phyloP scores from a whole-genome alignment of 257 asterid species.

The Solanum pimpinellifolium region DNA sequence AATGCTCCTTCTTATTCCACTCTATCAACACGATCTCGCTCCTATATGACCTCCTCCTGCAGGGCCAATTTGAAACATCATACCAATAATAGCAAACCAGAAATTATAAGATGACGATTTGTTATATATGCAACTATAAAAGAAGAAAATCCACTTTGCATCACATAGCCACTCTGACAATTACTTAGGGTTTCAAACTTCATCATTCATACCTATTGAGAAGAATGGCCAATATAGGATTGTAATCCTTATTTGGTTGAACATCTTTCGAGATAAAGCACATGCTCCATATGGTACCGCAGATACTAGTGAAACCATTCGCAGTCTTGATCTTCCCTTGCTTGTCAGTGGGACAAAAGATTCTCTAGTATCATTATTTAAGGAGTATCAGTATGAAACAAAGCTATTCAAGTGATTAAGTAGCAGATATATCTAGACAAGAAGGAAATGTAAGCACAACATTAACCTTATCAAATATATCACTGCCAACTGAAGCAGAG shows the following conservation, averaged over 20 bases:
- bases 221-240: conserved; percentile 76
- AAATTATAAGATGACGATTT: background rate
- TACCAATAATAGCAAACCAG: background rate
- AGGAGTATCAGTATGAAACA: conserved; percentile 4
- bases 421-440: background rate
- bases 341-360: conserved; percentile 59
- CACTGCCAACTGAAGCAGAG: conserved; percentile 48
- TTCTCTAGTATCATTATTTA: conserved; percentile 34
- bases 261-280: conserved; percentile 75
- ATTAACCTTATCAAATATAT: conserved; percentile 69
- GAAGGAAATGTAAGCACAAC: background rate
- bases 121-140: conserved; percentile 8
- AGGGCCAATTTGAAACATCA: background rate
- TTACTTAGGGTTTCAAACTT: conserved; percentile 1
- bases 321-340: conserved; percentile 38
- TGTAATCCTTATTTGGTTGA: conserved; percentile 37
- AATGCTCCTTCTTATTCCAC: conserved; percentile 62
- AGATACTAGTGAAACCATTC: conserved; percentile 41
- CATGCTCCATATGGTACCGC: conserved; percentile 99
- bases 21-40: conserved; percentile 74
- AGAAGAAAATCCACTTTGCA: background rate
- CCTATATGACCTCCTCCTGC: conserved; percentile 71
- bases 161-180: conserved; percentile 2
- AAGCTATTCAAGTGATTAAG: background rate
- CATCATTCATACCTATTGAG: conserved; percentile 57